A percentile compares a stretch with the other conserved stretches of the same genome.
Conservation (phyloP, 345 rosid species). For the Orychophragmus violaceus region DNA sequence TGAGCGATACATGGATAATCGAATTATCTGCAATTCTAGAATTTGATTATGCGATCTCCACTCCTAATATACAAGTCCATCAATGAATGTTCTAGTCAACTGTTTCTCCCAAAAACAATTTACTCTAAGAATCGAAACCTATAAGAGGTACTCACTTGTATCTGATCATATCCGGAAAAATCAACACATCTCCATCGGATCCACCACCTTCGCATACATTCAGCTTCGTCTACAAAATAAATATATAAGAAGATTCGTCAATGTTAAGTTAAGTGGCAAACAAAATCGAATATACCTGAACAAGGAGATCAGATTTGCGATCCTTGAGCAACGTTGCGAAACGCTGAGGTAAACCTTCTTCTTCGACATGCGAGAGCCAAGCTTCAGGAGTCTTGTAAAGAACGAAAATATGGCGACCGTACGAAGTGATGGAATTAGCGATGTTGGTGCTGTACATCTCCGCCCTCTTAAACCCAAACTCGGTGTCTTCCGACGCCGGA, state of each 20-base stretch:
- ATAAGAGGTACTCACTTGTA: conserved; percentile 53
- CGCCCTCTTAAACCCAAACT: conserved; percentile 65
- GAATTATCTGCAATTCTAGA: neutral
- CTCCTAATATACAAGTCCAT: neutral
- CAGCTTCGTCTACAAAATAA: conserved; percentile 55
- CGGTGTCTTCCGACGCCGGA: conserved; percentile 49
- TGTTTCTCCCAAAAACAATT: neutral
- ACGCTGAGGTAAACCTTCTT: conserved; percentile 59
- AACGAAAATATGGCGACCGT: conserved; percentile 81
- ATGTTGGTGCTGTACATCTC: conserved; percentile 75
- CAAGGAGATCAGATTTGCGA: conserved; percentile 52
- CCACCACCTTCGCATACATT: conserved; percentile 65
- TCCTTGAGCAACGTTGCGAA: conserved; percentile 55
- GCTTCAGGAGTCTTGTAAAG: conserved; percentile 51
- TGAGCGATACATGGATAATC: neutral
- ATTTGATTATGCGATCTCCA: neutral
- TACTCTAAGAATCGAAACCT: neutral
- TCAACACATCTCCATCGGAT: conserved; percentile 70
- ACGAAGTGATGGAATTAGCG: conserved; percentile 54
- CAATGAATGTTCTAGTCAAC: neutral
- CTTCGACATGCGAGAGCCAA: conserved; percentile 70
- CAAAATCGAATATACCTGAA: too few species aligned
- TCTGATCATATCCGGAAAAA: conserved; percentile 84
- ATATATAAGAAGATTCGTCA: too few species aligned
- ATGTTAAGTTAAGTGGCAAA: too few species aligned